Evolutionary conservation across 305 asterid genomes (phyloP).

Genomic region (Fraxinus sp.): DNA sequence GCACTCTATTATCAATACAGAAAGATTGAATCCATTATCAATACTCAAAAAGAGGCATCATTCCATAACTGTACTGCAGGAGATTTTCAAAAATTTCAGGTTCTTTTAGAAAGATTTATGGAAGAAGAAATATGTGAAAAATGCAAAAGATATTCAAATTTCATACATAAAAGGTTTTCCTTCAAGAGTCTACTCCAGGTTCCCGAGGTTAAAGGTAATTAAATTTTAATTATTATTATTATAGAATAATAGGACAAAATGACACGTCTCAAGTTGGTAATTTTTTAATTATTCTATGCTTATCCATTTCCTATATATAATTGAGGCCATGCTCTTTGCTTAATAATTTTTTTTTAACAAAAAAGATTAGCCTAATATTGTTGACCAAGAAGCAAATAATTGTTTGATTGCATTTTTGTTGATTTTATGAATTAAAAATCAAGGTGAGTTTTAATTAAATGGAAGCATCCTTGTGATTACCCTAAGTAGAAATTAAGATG

Average conservation of each 20-base stretch:
- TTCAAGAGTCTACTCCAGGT: constrained; percentile 48
- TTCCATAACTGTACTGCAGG: constrained; percentile 27
- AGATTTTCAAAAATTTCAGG: constrained; percentile 42
- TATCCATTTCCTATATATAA: constrained; percentile 19
- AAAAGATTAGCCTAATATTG: not conserved
- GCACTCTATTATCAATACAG: constrained; percentile 50
- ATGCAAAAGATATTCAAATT: constrained; percentile 28
- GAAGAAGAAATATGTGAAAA: constrained; percentile 41
- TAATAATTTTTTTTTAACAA: not conserved
- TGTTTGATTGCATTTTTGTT: not conserved
- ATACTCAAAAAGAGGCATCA: constrained; percentile 16
- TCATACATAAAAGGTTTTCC: constrained; percentile 36
- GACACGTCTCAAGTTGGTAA: not conserved
- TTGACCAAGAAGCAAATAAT: not conserved
- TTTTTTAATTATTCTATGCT: not conserved
- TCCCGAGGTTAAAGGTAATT: constrained; percentile 52
- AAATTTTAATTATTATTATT: not conserved
- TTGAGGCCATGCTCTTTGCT: not conserved
- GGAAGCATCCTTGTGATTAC: not conserved
- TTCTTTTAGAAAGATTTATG: constrained; percentile 47
- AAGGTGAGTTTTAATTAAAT: not conserved
- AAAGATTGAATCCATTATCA: constrained; percentile 34
- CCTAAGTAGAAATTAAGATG: not conserved
- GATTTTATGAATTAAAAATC: not conserved
- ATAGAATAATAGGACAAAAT: not conserved